These are phyloP conservation scores for Blastocystis sp. DNA, from an alignment of 352 stramenopile genomes.

Conservation along the genomic window DNA sequence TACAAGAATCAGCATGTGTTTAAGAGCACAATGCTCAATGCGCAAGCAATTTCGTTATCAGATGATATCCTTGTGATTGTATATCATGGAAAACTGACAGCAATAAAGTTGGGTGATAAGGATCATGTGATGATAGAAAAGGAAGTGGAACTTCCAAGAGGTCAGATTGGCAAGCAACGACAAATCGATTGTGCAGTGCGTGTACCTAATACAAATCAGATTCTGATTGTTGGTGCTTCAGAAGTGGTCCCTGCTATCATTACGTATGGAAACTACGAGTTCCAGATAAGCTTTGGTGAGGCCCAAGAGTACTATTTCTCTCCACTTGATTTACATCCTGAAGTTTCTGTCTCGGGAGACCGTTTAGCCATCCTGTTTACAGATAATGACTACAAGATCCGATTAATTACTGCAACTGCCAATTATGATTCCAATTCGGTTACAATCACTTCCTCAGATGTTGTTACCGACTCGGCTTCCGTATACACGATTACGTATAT, in stretches of 20 bases:
- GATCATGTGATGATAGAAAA: not conserved
- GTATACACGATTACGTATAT: not conserved
- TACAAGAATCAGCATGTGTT: constrained; percentile 63
- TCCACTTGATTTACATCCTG: constrained; percentile 2
- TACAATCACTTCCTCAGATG: not conserved
- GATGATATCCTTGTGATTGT: not conserved
- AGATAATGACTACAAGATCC: constrained; percentile 32
- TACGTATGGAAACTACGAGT: not conserved
- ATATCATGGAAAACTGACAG: not conserved
- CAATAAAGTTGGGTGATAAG: not conserved
- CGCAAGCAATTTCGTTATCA: not conserved
- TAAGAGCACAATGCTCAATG: constrained; percentile 26
- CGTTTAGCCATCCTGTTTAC: constrained; percentile 41
- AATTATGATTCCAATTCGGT: not conserved
- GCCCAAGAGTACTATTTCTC: not conserved
- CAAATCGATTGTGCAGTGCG: not conserved
- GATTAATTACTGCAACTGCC: not conserved
- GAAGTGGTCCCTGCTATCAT: not conserved
- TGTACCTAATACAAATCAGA: not conserved
- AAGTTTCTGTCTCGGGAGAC: not conserved
- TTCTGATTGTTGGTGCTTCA: not conserved
- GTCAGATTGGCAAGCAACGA: constrained; percentile 14
- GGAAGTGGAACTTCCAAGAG: not conserved
- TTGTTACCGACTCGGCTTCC: not conserved
- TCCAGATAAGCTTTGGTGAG: not conserved